These are phyloP conservation scores for Neurospora hispaniola DNA, from an alignment of 495 filamentous ascomycete genomes.

Conservation along the genomic window DNA sequence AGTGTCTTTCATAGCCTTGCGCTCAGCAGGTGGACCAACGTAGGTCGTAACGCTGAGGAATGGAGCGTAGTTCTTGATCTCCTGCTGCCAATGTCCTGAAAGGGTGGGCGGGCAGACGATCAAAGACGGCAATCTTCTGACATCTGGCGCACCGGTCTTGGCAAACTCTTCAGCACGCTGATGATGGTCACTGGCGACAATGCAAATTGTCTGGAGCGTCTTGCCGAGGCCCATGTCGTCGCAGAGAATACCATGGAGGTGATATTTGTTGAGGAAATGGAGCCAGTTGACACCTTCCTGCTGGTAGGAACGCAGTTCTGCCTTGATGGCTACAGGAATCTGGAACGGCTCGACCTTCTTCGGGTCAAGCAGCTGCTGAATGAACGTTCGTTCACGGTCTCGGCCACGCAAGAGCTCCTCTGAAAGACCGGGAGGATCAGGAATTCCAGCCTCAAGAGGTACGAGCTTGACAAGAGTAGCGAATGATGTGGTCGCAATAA, in stretches of 20 bases:
- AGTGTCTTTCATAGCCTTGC: slow-evolving; percentile 52
- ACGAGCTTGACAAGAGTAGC: slow-evolving; percentile 97
- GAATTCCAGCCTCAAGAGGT: slow-evolving; percentile 94
- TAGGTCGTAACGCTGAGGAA: slow-evolving; percentile 85
- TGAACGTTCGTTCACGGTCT: slow-evolving; percentile 90
- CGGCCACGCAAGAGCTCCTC: slow-evolving; percentile 78
- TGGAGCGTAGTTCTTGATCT: slow-evolving; percentile 87
- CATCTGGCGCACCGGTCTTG: slow-evolving; percentile 64
- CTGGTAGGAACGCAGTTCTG: slow-evolving; percentile 88
- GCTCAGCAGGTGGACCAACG: slow-evolving; percentile 76
- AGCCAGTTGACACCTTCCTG: slow-evolving; percentile 99
- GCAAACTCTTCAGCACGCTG: slow-evolving; percentile 81
- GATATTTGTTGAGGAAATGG: slow-evolving; percentile 93
- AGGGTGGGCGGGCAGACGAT: slow-evolving; percentile 94
- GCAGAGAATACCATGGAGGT: slow-evolving; percentile 95
- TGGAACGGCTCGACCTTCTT: slow-evolving; percentile 91
- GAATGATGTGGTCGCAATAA: slow-evolving; percentile 94
- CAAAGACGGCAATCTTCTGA: slow-evolving; percentile 72
- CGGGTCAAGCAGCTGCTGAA: slow-evolving; percentile 87
- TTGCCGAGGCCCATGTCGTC: slow-evolving; percentile 99
- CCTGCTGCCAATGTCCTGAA: slow-evolving; percentile 98
- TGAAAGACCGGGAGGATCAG: slow-evolving; percentile 88
- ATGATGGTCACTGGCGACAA: slow-evolving; percentile 95
- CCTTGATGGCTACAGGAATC: slow-evolving; percentile 94
- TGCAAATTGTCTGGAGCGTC: slow-evolving; percentile 93